Conservation (phyloP, 106 monocot genomes). For the Dendrobium catenatum region DNA sequence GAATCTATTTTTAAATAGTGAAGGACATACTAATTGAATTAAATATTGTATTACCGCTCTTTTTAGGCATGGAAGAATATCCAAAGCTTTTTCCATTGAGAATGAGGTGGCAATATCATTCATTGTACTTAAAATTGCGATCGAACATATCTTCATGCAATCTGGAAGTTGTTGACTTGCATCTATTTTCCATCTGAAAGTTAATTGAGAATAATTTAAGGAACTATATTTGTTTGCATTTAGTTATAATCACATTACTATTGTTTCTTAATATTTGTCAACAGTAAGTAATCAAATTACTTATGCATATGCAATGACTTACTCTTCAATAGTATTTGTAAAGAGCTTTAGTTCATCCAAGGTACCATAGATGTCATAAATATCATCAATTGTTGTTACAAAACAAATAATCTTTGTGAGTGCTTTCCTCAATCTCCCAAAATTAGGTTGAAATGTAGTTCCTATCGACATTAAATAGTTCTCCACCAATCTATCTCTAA, state of each 20-base stretch:
- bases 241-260: too few relatives aligned
- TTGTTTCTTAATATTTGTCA: too few relatives aligned
- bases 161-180: conserved; percentile 16
- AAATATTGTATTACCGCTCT: too few relatives aligned
- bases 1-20: background rate
- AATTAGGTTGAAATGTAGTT: conserved; percentile 8
- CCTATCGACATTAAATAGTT: conserved; percentile 25
- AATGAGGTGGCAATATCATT: conserved; percentile 10
- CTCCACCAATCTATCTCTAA: conserved; percentile 53
- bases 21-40: background rate
- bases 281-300: too few relatives aligned
- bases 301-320: background rate
- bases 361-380: conserved; percentile 59
- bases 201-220: background rate
- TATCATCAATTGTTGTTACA: conserved; percentile 37
- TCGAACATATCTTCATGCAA: conserved; percentile 22
- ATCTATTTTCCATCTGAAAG: conserved; percentile 15
- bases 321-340: conserved; percentile 44
- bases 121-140: conserved; percentile 15
- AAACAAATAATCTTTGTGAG: conserved; percentile 16
- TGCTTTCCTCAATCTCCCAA: conserved; percentile 9
- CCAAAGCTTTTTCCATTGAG: background rate
- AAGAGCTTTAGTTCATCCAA: conserved; percentile 47
- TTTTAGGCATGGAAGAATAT: conserved; percentile 8
- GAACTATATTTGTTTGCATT: too few relatives aligned